Conservation (phyloP, 495 filamentous ascomycete genomes). For the Talaromyces trachyspermus region DNA sequence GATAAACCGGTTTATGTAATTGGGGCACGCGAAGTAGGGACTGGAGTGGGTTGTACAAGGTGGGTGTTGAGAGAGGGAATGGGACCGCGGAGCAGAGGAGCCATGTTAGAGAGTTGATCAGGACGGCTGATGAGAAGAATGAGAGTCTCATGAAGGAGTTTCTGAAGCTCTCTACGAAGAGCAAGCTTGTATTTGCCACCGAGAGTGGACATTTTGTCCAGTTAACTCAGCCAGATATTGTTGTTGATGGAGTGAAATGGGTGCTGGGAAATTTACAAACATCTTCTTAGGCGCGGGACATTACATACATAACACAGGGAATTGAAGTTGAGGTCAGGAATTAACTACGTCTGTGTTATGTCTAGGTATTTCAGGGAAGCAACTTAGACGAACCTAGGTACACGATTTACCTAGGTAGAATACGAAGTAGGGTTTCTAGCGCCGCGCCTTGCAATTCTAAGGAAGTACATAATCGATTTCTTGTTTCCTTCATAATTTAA, state of each 20-base stretch:
- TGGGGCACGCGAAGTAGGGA: slow-evolving; percentile 21
- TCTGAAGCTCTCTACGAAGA: slow-evolving; percentile 25
- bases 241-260: slow-evolving; percentile 18
- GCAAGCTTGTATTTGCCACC: slow-evolving; percentile 20
- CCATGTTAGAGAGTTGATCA: slow-evolving; percentile 22
- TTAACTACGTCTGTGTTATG: too few relatives aligned
- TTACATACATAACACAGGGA: too few relatives aligned
- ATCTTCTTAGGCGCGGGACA: too few relatives aligned
- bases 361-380: too few relatives aligned
- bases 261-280: slow-evolving; percentile 15
- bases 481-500: too few relatives aligned
- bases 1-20: slow-evolving; percentile 15
- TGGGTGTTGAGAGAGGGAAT: slow-evolving; percentile 23
- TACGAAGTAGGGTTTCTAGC: too few relatives aligned
- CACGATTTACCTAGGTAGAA: too few relatives aligned
- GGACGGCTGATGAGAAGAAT: slow-evolving; percentile 23
- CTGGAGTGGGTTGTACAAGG: slow-evolving; percentile 23
- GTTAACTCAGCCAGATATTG: slow-evolving; percentile 21
- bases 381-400: too few relatives aligned
- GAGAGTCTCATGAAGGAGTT: slow-evolving; percentile 21
- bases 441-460: too few relatives aligned
- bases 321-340: too few relatives aligned
- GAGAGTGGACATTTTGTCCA: slow-evolving; percentile 31
- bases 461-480: too few relatives aligned
- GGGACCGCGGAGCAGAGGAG: slow-evolving; percentile 27